Conservation (phyloP, 2,329 filamentous ascomycete genomes). For the Diaporthe vaccinii region DNA sequence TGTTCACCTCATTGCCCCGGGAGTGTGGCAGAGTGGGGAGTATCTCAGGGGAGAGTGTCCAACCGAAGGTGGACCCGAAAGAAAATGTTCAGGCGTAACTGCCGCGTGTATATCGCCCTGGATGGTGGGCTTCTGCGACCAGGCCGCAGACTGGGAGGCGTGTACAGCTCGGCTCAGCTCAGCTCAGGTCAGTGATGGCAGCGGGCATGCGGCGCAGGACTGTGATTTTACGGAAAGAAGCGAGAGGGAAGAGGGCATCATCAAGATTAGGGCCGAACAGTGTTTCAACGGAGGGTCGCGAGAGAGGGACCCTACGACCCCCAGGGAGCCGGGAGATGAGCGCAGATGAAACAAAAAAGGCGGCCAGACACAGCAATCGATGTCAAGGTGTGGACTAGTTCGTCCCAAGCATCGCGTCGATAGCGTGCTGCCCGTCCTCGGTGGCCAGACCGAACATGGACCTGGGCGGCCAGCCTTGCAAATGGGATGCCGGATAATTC, state of each 20-base stretch:
- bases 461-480: conserved; percentile 24
- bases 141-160: not conserved
- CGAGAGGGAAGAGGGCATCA: conserved; percentile 1
- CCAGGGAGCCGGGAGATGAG: conserved; percentile 20
- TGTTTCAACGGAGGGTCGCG: conserved; percentile 25
- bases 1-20: conserved; percentile 20
- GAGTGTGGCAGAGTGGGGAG: conserved; percentile 6
- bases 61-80: conserved; percentile 13
- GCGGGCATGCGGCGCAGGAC: conserved; percentile 21
- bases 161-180: conserved; percentile 8
- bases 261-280: not conserved
- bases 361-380: not conserved
- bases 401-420: conserved; percentile 23
- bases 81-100: conserved; percentile 10
- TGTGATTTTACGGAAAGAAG: conserved; percentile 10
- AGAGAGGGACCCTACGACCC: conserved; percentile 2
- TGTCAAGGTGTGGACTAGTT: not conserved
- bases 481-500: conserved; percentile 29
- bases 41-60: conserved; percentile 1
- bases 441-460: conserved; percentile 30
- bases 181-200: conserved; percentile 19
- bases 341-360: conserved; percentile 30
- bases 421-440: conserved; percentile 9
- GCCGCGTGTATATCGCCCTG: conserved; percentile 5
- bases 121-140: not conserved